These are phyloP conservation scores for Cyclostephanos invisitatus DNA, from an alignment of 108 stramenopile species.

Conservation along the genomic window DNA sequence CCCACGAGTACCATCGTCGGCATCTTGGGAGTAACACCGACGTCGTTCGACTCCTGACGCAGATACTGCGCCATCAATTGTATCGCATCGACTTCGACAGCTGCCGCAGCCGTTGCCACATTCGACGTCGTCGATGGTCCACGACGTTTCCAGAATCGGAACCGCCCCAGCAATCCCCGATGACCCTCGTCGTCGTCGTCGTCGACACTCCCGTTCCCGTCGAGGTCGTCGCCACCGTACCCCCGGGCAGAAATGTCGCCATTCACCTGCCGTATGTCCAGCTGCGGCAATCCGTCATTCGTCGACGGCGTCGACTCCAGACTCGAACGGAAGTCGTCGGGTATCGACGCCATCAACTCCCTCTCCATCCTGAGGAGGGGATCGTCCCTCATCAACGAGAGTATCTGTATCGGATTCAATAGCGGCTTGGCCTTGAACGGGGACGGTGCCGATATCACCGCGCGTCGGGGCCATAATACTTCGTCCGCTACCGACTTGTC, in stretches of 20 bases:
- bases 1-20: constrained; percentile 29
- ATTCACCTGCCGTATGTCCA: constrained; percentile 37
- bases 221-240: constrained; percentile 5
- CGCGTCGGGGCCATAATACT: constrained; percentile 56
- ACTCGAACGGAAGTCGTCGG: constrained; percentile 45
- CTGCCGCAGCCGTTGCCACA: neutral
- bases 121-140: neutral
- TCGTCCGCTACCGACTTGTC: constrained; percentile 48
- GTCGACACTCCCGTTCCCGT: neutral
- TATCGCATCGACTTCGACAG: constrained; percentile 9
- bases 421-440: constrained; percentile 38
- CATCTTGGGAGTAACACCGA: neutral
- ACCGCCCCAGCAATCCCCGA: neutral
- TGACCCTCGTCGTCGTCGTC: neutral
- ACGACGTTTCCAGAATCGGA: constrained; percentile 24
- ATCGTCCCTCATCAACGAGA: constrained; percentile 43
- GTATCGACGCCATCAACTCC: constrained; percentile 43
- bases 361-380: constrained; percentile 35
- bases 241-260: neutral
- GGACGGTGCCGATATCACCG: constrained; percentile 51
- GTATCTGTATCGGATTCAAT: constrained; percentile 44
- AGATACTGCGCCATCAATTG: constrained; percentile 35
- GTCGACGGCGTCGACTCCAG: constrained; percentile 12
- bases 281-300: constrained; percentile 19
- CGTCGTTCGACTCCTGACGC: constrained; percentile 14